Conservation (phyloP, 768 basidiomycete species). For the Lentinula lateritia region DNA sequence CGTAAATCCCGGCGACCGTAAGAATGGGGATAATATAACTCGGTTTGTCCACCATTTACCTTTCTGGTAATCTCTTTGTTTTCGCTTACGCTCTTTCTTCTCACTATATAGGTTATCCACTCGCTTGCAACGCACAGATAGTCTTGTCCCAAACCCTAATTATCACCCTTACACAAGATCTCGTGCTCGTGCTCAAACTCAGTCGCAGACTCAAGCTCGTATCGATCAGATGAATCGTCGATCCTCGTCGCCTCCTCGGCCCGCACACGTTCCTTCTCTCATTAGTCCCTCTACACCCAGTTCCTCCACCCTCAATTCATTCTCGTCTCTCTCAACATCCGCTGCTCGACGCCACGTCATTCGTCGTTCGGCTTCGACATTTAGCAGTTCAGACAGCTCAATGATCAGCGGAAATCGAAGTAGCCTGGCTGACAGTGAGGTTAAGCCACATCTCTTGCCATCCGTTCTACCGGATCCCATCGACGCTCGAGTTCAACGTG, state of each 20-base stretch:
- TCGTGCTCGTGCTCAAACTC: conserved; percentile 29
- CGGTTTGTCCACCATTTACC: conserved; percentile 40
- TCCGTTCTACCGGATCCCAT: conserved; percentile 21
- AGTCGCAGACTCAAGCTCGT: conserved; percentile 12
- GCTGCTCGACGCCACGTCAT: conserved; percentile 31
- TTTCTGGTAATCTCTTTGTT: conserved; percentile 7
- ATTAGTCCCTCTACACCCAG: conserved; percentile 58
- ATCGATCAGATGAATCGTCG: conserved; percentile 18
- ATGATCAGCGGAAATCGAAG: conserved; percentile 29
- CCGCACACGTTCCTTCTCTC: conserved; percentile 33
- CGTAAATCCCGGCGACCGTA: conserved; percentile 49
- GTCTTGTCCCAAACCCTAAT: conserved; percentile 38
- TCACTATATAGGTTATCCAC: conserved; percentile 47
- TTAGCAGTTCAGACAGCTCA: conserved; percentile 31
- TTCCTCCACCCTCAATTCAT: conserved; percentile 55
- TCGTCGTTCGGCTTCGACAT: conserved; percentile 40
- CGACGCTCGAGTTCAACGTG: conserved; percentile 46
- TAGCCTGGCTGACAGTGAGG: conserved; percentile 12
- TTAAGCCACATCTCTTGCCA: conserved; percentile 10
- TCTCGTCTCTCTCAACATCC: conserved; percentile 31
- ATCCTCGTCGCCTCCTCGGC: conserved; percentile 35
- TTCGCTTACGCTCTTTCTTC: conserved; percentile 10
- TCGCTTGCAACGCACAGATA: conserved; percentile 62
- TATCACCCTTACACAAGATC: conserved; percentile 56
- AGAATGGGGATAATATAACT: conserved; percentile 50